A percentile compares a stretch with the other conserved stretches of the same genome.
phyloP scores from a whole-genome alignment of 169 alveolate genomes.

The Toxoplasma gondii region DNA sequence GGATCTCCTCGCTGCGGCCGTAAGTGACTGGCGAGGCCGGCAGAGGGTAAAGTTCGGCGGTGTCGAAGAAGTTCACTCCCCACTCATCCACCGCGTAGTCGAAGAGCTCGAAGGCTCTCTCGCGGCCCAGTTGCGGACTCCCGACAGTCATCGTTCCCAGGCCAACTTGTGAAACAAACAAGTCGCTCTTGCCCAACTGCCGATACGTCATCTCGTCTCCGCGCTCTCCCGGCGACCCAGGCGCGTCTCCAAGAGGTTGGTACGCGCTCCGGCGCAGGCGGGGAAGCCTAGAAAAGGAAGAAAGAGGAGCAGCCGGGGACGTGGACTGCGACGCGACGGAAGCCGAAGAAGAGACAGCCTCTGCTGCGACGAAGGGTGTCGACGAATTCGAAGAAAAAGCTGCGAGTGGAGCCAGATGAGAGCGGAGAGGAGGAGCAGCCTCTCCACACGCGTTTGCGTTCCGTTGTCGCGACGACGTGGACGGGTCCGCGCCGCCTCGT shows the following conservation, averaged over 20 bases:
- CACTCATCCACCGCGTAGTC: constrained; percentile 82
- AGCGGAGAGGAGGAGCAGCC: too few species aligned
- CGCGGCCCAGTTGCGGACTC: constrained; percentile 74
- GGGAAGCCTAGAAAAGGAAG: neutral
- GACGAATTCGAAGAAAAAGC: too few species aligned
- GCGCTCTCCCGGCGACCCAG: neutral
- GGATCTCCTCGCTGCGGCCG: constrained; percentile 77
- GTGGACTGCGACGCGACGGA: neutral
- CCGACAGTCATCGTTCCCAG: constrained; percentile 92
- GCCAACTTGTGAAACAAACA: constrained; percentile 82
- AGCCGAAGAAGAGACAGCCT: neutral
- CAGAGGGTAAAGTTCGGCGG: constrained; percentile 88
- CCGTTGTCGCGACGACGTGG: neutral
- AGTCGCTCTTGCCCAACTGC: constrained; percentile 73
- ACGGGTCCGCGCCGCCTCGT: neutral
- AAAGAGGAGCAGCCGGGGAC: neutral
- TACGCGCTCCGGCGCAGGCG: constrained; percentile 18
- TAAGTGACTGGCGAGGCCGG: constrained; percentile 77
- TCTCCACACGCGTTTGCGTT: too few species aligned
- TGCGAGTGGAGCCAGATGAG: too few species aligned
- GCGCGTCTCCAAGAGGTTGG: neutral
- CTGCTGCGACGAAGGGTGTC: too few species aligned
- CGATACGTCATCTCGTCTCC: constrained; percentile 48
- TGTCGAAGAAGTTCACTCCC: constrained; percentile 83
- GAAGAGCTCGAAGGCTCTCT: constrained; percentile 76